phyloP scores from a whole-genome alignment of 331 rosid genomes.

The Malus hybrid region DNA sequence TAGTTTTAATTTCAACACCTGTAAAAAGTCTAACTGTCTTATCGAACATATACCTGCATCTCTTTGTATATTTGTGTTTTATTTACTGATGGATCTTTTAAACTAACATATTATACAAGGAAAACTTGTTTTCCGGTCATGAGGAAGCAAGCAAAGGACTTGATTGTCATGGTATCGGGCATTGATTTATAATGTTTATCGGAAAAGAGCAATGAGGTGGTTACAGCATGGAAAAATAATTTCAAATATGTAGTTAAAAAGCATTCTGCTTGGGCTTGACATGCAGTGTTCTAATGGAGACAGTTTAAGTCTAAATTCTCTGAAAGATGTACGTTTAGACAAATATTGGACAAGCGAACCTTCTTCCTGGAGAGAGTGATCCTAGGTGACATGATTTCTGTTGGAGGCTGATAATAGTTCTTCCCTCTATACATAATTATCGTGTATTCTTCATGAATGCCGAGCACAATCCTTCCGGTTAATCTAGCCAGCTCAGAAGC shows the following conservation, averaged over 20 bases:
- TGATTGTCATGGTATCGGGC: background rate
- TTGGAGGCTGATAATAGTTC: conserved; percentile 93
- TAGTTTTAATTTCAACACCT: background rate
- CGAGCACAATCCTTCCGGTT: conserved; percentile 86
- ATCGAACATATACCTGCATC: background rate
- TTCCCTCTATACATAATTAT: conserved; percentile 96
- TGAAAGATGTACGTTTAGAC: background rate
- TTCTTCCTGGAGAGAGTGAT: conserved; percentile 80
- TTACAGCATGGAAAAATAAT: background rate
- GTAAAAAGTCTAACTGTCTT: background rate
- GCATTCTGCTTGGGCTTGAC: background rate
- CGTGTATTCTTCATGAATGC: conserved; percentile 75
- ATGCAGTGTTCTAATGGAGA: background rate
- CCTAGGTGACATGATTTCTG: conserved; percentile 97
- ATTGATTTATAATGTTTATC: background rate
- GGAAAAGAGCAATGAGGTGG: background rate
- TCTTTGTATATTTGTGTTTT: background rate
- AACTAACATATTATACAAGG: background rate
- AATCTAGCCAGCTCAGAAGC: conserved; percentile 87
- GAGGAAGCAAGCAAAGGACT: background rate
- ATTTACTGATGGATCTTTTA: background rate
- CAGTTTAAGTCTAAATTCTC: background rate
- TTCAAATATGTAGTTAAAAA: background rate
- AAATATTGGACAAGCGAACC: conserved; percentile 32
- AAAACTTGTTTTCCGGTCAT: background rate